Base-by-base conservation (phyloP, 2,329 filamentous ascomycete species). In the Elsinoe australis region DNA sequence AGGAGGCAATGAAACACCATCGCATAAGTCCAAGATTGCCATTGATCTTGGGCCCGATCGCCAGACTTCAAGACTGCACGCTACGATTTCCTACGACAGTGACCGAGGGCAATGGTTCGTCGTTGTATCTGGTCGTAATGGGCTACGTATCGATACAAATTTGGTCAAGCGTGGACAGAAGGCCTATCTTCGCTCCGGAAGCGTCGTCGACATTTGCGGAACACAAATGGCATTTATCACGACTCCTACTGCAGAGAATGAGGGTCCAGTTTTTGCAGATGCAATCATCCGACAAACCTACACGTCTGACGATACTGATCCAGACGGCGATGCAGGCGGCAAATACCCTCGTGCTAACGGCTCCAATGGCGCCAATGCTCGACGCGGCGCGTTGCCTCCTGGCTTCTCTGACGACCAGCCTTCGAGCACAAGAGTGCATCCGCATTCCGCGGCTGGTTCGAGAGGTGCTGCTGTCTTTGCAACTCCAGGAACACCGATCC, bases 151-250 rank as follows among this genome's bases (percentile, higher is more conserved):
- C 17, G 87, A 98, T 63, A 86, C 87, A 52, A 68, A 70, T 44
- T 71, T 77, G 15, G 69, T 94, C 49, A 85, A 84, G 59, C 75
- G 82, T 45, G 83, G 83, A 9, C 70, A 75, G 31, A 74, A 79
- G 28, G 76, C 79, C 26, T 70, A 78, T 22, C 74, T 98, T 19
- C 79, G 80, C 33, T 95, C 89, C 58, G 92, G 92, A 50, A 83
- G 90, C 62, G 87, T 96, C 34, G 82, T 98, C 50, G 88, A 95
- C 61, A 86, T 96, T 60, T 85, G 84, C 58, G 86, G 86, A 47
- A 85, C 92, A 1, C 90, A 98, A 70, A 98, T 98, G 92, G 90
- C 96, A 74, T 98, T 98, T 66, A 87, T 95, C 39, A 78, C 94
- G n/a, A 90, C 92, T 0, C 80, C 78, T 85, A 59, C 75, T 75